These are phyloP conservation scores for Myochromella boudieri DNA, from an alignment of 768 basidiomycete genomes.

Conservation along the genomic window DNA sequence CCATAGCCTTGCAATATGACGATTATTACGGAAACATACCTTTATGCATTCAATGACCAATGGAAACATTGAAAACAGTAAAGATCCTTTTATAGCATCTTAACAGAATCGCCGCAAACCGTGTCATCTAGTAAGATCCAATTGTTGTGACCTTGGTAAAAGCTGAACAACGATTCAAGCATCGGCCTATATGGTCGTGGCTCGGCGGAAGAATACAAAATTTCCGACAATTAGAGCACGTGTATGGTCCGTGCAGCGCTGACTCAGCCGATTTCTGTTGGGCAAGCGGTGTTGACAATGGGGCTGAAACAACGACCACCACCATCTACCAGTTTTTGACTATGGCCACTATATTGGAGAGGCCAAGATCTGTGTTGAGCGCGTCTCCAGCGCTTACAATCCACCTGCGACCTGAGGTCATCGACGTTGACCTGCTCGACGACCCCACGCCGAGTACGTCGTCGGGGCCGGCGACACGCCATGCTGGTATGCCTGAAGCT, in stretches of 20 bases:
- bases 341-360: constrained; percentile 33
- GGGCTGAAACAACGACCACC: too few relatives aligned
- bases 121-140: too few relatives aligned
- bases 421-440: constrained; percentile 42
- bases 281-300: constrained; percentile 4
- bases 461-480: constrained; percentile 14
- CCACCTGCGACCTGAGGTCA: constrained; percentile 35
- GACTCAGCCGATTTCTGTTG: constrained; percentile 7
- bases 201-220: too few relatives aligned
- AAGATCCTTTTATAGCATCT: too few relatives aligned
- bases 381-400: constrained; percentile 18
- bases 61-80: too few relatives aligned
- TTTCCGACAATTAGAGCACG: background rate
- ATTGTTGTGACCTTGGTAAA: too few relatives aligned
- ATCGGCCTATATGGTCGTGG: too few relatives aligned
- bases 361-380: constrained; percentile 24
- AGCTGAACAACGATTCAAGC: too few relatives aligned
- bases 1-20: too few relatives aligned
- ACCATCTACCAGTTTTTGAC: constrained; percentile 18
- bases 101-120: too few relatives aligned
- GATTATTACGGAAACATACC: too few relatives aligned
- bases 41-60: too few relatives aligned
- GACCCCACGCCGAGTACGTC: constrained; percentile 17
- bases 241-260: constrained; percentile 6
- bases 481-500: constrained; percentile 21